Percentiles rank a stretch among this genome's conserved stretches.
Evolutionary conservation across 164 flowering plant genomes (phyloP).

Genomic region (Nymphaea colorata): DNA sequence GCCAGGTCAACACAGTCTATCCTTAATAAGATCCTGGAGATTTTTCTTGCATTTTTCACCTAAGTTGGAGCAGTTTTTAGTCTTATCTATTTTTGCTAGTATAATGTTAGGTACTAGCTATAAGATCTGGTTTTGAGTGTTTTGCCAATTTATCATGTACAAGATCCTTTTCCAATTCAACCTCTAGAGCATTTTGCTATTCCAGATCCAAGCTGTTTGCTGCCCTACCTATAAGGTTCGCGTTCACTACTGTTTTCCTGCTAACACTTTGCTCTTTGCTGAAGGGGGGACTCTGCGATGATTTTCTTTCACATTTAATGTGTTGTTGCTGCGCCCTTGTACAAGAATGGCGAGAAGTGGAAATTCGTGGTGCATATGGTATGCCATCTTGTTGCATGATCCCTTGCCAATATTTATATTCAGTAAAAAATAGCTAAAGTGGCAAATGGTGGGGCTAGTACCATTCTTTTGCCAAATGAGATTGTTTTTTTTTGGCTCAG

Average conservation of each 20-base stretch:
- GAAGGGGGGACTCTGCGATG: constrained; percentile 89
- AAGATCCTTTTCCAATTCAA: no score
- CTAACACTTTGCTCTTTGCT: background rate
- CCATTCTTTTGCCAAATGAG: background rate
- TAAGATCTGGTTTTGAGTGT: no score
- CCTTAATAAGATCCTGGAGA: no score
- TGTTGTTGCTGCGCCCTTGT: constrained; percentile 98
- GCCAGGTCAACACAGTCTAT: no score
- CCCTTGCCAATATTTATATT: background rate
- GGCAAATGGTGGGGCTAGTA: background rate
- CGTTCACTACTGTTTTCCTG: background rate
- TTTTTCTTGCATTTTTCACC: no score
- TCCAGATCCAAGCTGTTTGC: no score
- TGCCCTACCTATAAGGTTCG: no score
- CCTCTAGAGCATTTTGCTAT: no score
- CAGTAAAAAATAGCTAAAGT: background rate
- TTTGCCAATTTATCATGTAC: no score
- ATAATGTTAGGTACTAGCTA: no score
- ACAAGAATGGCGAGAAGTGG: constrained; percentile 98
- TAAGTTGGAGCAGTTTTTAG: no score
- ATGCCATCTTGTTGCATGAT: constrained; percentile 1
- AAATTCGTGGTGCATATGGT: constrained; percentile 81
- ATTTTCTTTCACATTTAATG: constrained; percentile 88
- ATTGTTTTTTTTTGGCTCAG: background rate
- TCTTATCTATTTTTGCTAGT: no score